phyloP scores from a whole-genome alignment of 768 basidiomycete genomes.

The Coprinopsis marcescibilis region DNA sequence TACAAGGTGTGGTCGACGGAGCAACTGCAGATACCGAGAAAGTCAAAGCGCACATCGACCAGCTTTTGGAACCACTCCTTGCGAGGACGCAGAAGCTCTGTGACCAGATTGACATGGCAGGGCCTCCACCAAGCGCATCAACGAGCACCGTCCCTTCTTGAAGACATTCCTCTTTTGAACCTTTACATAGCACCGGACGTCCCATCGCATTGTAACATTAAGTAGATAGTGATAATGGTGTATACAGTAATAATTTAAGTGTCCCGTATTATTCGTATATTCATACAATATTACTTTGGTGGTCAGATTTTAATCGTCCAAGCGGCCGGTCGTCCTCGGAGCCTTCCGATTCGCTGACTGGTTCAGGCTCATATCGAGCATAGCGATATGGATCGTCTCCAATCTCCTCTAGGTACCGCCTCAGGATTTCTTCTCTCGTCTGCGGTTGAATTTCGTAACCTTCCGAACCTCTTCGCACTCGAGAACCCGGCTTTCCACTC shows the following conservation, averaged over 20 bases:
- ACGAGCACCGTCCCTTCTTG: too few relatives aligned
- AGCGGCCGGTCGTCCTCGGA: constrained; percentile 24
- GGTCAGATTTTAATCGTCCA: constrained; percentile 5
- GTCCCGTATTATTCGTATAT: not conserved
- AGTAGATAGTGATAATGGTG: too few relatives aligned
- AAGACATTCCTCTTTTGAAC: too few relatives aligned
- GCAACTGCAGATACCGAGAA: constrained; percentile 19
- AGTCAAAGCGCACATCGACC: constrained; percentile 22
- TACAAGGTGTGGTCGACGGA: constrained; percentile 19
- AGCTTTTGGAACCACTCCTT: constrained; percentile 25
- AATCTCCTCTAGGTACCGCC: constrained; percentile 46
- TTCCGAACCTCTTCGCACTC: constrained; percentile 70
- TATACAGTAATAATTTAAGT: not conserved
- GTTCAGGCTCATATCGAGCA: constrained; percentile 60
- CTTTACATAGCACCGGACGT: too few relatives aligned
- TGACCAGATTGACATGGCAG: too few relatives aligned
- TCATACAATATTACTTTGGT: not conserved
- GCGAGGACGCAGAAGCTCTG: constrained; percentile 23
- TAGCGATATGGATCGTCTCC: constrained; percentile 59
- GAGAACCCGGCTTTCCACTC: constrained; percentile 16
- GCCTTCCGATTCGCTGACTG: constrained; percentile 39
- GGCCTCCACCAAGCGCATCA: too few relatives aligned
- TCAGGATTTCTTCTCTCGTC: constrained; percentile 60
- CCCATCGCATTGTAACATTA: too few relatives aligned
- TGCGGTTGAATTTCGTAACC: constrained; percentile 68